Conservation (phyloP, 1,284 basidiomycete species). For the Hemileccinum hortonii region DNA sequence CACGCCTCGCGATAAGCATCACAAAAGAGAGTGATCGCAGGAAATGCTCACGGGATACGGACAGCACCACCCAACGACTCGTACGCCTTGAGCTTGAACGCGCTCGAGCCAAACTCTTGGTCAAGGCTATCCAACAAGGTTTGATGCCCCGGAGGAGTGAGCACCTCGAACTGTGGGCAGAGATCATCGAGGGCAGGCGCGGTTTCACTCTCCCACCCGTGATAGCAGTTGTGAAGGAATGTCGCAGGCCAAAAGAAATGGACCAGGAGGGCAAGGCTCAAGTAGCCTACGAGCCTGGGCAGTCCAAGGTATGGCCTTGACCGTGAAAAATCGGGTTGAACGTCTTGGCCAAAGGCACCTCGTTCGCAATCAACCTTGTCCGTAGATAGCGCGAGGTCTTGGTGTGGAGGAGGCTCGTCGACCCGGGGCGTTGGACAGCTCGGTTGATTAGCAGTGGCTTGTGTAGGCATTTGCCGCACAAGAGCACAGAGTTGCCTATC, state of each 20-base stretch:
- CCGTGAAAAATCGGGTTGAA: neutral
- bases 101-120: constrained; percentile 30
- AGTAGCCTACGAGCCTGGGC: constrained; percentile 6
- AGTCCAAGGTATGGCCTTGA: neutral
- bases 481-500: constrained; percentile 10
- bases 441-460: no score
- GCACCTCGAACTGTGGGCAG: constrained; percentile 35
- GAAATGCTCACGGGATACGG: constrained; percentile 41
- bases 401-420: neutral
- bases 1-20: neutral
- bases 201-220: neutral
- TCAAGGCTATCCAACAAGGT: constrained; percentile 37
- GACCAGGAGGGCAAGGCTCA: constrained; percentile 11
- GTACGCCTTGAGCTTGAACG: constrained; percentile 42
- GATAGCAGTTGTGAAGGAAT: neutral
- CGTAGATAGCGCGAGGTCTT: neutral
- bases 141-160: constrained; percentile 31
- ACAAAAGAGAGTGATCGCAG: neutral
- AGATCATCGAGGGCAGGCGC: constrained; percentile 9
- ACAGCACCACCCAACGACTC: constrained; percentile 44
- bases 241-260: constrained; percentile 5
- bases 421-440: neutral
- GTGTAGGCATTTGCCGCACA: constrained; percentile 6
- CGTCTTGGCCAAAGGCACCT: neutral
- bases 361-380: constrained; percentile 16